Evolutionary conservation across 805 yeast species (phyloP).

Genomic region (Schwanniomyces occidentalis): DNA sequence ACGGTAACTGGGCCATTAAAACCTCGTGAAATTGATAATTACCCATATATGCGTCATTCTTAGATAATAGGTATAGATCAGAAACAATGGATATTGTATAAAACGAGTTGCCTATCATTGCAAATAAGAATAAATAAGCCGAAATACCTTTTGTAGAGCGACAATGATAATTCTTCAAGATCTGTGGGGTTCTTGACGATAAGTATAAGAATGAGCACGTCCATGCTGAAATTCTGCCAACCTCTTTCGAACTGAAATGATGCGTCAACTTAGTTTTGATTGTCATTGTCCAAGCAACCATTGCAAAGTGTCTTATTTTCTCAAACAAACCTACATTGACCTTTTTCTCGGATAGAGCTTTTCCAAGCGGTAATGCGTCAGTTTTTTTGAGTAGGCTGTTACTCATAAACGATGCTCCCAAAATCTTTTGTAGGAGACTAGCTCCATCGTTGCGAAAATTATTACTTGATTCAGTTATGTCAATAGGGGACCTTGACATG

Average conservation of each 20-base stretch:
- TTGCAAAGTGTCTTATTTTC: neutral
- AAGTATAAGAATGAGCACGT: constrained; percentile 30
- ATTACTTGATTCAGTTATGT: constrained; percentile 7
- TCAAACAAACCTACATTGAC: constrained; percentile 1
- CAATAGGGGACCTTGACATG: constrained; percentile 8
- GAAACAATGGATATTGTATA: constrained; percentile 33
- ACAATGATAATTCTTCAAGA: constrained; percentile 26
- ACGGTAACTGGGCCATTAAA: constrained; percentile 70
- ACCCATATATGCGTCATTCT: constrained; percentile 13
- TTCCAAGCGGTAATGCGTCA: constrained; percentile 9
- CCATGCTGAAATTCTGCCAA: constrained; percentile 37
- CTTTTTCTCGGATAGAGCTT: neutral
- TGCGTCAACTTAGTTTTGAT: neutral
- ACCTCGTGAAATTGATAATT: constrained; percentile 38
- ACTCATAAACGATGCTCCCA: constrained; percentile 12
- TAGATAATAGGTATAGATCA: constrained; percentile 27
- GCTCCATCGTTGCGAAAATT: constrained; percentile 2
- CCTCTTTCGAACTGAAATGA: constrained; percentile 4
- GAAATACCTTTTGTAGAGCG: constrained; percentile 38
- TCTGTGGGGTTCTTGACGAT: constrained; percentile 37
- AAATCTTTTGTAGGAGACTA: constrained; percentile 13
- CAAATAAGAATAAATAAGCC: constrained; percentile 32
- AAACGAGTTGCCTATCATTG: constrained; percentile 36
- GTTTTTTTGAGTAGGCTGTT: constrained; percentile 14
- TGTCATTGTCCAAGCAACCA: neutral